Conservation (phyloP, 345 rosid species). For the Aquilaria sinensis region DNA sequence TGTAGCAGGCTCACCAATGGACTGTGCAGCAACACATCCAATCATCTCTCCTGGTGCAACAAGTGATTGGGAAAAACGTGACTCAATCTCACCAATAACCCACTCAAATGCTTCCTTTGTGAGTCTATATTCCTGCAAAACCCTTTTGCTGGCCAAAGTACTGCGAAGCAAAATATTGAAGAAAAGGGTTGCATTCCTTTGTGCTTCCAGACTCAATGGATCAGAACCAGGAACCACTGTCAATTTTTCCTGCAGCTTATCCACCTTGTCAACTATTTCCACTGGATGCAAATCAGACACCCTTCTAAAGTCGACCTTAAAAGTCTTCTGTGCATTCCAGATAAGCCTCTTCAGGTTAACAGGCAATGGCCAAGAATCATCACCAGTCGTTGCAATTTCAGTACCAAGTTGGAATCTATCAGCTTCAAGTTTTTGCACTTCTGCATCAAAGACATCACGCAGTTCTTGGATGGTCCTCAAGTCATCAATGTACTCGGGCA, state of each 20-base stretch:
- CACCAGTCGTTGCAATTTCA: constrained; percentile 87
- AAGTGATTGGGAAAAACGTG: constrained; percentile 80
- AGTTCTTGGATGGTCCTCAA: constrained; percentile 69
- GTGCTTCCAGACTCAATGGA: constrained; percentile 91
- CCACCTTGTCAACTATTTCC: constrained; percentile 95
- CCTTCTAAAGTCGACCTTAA: constrained; percentile 66
- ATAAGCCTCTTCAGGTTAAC: constrained; percentile 87
- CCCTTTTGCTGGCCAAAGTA: constrained; percentile 96
- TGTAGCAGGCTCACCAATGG: constrained; percentile 99
- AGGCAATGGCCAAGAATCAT: constrained; percentile 81
- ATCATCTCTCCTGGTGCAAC: constrained; percentile 99
- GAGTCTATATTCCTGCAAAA: constrained; percentile 90
- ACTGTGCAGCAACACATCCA: constrained; percentile 99
- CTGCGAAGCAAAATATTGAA: constrained; percentile 91
- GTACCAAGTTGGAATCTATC: constrained; percentile 83
- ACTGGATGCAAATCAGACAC: constrained; percentile 90
- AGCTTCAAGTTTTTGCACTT: constrained; percentile 72
- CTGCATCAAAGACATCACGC: constrained; percentile 85
- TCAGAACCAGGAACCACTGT: constrained; percentile 95
- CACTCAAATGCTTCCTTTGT: constrained; percentile 97
- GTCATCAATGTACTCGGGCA: constrained; percentile 74
- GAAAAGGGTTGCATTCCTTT: constrained; percentile 96
- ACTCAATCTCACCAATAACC: constrained; percentile 96
- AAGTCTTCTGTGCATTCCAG: constrained; percentile 95
- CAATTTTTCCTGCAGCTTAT: constrained; percentile 92